Percentiles rank a stretch among this genome's conserved stretches.
These are phyloP conservation scores for Byssothecium circinans DNA, from an alignment of 2,329 filamentous ascomycete genomes.

Conservation along the genomic window DNA sequence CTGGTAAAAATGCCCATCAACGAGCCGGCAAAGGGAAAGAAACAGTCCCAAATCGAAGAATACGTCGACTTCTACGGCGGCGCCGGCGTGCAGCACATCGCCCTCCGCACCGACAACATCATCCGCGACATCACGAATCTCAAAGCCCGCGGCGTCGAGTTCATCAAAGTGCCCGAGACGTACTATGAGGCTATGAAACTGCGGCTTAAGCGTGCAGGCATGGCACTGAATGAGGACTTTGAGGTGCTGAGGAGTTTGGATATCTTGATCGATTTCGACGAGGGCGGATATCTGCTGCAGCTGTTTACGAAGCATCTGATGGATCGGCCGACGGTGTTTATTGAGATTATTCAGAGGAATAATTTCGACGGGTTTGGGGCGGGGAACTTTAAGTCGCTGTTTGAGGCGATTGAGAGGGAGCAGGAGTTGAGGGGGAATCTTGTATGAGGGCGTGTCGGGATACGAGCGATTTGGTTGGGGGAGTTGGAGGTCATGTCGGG, in stretches of 20 bases:
- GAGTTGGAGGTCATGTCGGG: no score
- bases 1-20: constrained; percentile 98
- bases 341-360: constrained; percentile 93
- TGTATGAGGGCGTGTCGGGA: constrained; percentile 26
- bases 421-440: constrained; percentile 85
- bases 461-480: background rate
- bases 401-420: constrained; percentile 93
- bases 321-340: constrained; percentile 92
- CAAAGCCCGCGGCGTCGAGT: constrained; percentile 85
- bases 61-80: constrained; percentile 84
- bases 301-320: constrained; percentile 72
- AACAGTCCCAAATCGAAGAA: constrained; percentile 92
- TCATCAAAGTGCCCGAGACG: constrained; percentile 83
- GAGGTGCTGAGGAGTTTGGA: constrained; percentile 75
- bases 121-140: constrained; percentile 74
- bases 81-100: constrained; percentile 90
- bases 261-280: constrained; percentile 94
- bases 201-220: constrained; percentile 65
- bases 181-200: constrained; percentile 80
- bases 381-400: constrained; percentile 92
- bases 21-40: constrained; percentile 87
- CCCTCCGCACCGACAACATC: constrained; percentile 80
- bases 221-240: constrained; percentile 74
- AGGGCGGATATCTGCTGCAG: constrained; percentile 79
- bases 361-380: constrained; percentile 91